These are phyloP conservation scores for Candida loeiensis DNA, from an alignment of 805 yeast genomes.

Conservation along the genomic window DNA sequence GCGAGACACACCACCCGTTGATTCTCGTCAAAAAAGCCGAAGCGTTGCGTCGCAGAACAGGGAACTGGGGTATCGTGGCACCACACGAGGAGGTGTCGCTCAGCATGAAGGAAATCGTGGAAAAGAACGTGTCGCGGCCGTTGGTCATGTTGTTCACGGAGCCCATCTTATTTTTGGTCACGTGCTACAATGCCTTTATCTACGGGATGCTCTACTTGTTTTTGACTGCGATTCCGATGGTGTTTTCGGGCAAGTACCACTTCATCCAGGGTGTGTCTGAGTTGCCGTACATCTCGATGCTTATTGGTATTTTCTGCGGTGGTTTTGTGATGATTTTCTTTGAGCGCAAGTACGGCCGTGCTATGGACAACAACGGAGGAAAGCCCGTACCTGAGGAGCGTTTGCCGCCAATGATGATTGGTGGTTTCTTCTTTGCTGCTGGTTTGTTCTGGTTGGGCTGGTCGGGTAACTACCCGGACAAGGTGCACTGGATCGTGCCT, in stretches of 20 bases:
- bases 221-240: conserved; percentile 42
- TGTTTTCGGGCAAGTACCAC: conserved; percentile 39
- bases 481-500: conserved; percentile 78
- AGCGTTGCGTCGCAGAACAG: conserved; percentile 35
- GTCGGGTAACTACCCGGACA: conserved; percentile 72
- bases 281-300: conserved; percentile 30
- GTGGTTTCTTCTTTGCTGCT: conserved; percentile 66
- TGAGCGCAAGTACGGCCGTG: conserved; percentile 27
- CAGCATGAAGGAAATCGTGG: conserved; percentile 29
- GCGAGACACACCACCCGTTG: conserved; percentile 42
- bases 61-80: conserved; percentile 39
- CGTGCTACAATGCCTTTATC: conserved; percentile 47
- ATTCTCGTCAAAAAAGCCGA: conserved; percentile 33
- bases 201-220: conserved; percentile 46
- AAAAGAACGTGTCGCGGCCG: conserved; percentile 38
- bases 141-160: conserved; percentile 36
- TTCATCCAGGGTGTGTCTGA: conserved; percentile 24
- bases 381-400: conserved; percentile 74
- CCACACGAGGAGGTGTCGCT: conserved; percentile 35
- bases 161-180: conserved; percentile 42
- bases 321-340: conserved; percentile 26
- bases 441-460: conserved; percentile 87
- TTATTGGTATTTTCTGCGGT: conserved; percentile 35
- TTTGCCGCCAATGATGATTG: conserved; percentile 69
- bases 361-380: conserved; percentile 38